Conservation (phyloP, 2,329 filamentous ascomycete species). For the Colletotrichum zoysiae region DNA sequence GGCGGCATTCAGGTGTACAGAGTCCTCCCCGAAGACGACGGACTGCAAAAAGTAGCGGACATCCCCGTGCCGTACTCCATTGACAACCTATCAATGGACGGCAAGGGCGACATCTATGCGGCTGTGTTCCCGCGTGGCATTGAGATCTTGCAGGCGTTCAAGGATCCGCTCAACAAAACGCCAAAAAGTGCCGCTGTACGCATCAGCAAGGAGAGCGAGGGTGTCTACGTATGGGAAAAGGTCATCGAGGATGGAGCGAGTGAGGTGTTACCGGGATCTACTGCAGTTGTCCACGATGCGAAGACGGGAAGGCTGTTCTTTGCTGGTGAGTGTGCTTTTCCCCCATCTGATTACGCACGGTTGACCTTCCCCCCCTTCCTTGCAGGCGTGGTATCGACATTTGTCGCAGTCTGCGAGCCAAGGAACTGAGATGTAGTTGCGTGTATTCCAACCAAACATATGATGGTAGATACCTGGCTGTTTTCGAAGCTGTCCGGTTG, state of each 20-base stretch:
- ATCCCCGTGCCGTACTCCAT: slow-evolving; percentile 44
- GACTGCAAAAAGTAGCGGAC: slow-evolving; percentile 40
- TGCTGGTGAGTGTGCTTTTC: slow-evolving; percentile 42
- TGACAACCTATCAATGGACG: slow-evolving; percentile 47
- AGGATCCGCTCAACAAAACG: slow-evolving; percentile 43
- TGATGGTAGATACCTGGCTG: background rate
- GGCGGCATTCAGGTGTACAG: slow-evolving; percentile 45
- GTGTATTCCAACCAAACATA: too few species aligned
- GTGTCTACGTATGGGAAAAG: slow-evolving; percentile 45
- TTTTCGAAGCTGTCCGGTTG: too few species aligned
- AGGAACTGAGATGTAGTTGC: background rate
- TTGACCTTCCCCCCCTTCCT: background rate
- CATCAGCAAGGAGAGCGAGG: slow-evolving; percentile 40
- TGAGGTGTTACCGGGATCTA: slow-evolving; percentile 46
- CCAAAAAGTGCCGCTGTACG: slow-evolving; percentile 43
- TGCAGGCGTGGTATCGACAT: slow-evolving; percentile 43
- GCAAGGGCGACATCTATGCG: slow-evolving; percentile 46
- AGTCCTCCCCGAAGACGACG: slow-evolving; percentile 23
- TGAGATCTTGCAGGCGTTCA: slow-evolving; percentile 37
- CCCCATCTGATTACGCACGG: background rate
- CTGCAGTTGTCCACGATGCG: slow-evolving; percentile 47
- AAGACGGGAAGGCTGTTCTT: slow-evolving; percentile 48
- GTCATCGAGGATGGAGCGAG: slow-evolving; percentile 46
- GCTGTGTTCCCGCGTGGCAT: slow-evolving; percentile 44
- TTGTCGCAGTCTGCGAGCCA: slow-evolving; percentile 45